Evolutionary conservation across 306 rosid species (phyloP).

Genomic region (Senna siamea): DNA sequence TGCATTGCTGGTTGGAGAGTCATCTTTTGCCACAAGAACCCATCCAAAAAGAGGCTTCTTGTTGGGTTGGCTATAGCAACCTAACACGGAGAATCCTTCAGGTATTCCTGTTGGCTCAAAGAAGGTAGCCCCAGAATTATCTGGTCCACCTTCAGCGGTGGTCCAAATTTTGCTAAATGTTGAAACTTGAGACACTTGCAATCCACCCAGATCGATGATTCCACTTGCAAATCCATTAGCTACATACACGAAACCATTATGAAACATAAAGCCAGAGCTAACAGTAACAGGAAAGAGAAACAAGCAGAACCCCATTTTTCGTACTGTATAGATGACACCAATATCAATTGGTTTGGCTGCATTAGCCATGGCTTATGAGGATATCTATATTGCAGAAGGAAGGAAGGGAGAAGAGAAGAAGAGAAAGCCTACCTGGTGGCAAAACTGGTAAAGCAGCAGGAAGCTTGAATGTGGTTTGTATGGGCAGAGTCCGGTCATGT

Average conservation of each 20-base stretch:
- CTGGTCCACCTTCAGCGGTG: conserved; percentile 63
- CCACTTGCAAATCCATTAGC: conserved; percentile 68
- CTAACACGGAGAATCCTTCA: conserved; percentile 65
- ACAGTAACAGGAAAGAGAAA: neutral
- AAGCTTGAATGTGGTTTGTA: conserved; percentile 62
- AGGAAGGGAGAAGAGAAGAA: neutral
- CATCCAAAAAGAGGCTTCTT: conserved; percentile 68
- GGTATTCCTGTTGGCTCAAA: conserved; percentile 78
- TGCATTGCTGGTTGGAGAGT: conserved; percentile 25
- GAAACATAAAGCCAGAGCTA: neutral
- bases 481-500: conserved; percentile 41
- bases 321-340: neutral
- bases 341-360: neutral
- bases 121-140: conserved; percentile 56
- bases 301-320: neutral
- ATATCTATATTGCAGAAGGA: neutral
- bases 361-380: neutral
- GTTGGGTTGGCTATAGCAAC: conserved; percentile 71
- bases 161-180: conserved; percentile 68
- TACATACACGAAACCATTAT: neutral
- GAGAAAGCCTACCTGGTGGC: conserved; percentile 48
- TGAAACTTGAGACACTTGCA: conserved; percentile 58
- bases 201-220: conserved; percentile 67
- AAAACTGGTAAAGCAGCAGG: conserved; percentile 50
- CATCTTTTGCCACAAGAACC: conserved; percentile 63